Base-by-base conservation (phyloP, 495 filamentous ascomycete species). In the Podospora bellae-mahoneyi region DNA sequence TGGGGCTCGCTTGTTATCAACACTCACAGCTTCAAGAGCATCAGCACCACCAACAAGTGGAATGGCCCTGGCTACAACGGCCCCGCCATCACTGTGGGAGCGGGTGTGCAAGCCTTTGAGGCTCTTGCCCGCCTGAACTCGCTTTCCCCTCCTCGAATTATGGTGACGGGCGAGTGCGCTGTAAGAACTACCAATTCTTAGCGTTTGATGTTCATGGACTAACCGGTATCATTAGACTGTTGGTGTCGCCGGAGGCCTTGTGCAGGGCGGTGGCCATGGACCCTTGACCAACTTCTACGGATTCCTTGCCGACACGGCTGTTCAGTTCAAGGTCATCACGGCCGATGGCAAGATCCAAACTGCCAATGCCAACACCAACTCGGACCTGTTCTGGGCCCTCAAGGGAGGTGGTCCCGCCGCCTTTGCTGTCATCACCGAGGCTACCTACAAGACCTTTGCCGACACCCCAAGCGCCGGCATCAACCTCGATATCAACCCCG, bases 371-470 rank as follows among this genome's bases (percentile, higher is more conserved):
- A 69, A 77, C 16, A 77, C 75, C 44, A 81, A 90, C 66, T 67
- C 84, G 0, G 88, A 90, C 56, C 83, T 90, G 10, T 91, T 89
- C 80, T 90, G 84, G 88, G 89, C 87, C 2, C 77, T 90, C 1
- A 81, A 80, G 53, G 88, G 88, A 16, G 88, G 88, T 15, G 88
- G 87, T 10, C 85, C 81, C 4, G 83, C 84, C 0, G 79, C 85
- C 5, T 89, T 83, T 59, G 88, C 79, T 5, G 81, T 89, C 27
- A 85, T 90, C 19, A 78, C 81, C 56, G 84, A 83, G 28, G 77
- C 80, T 4, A 83, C 81, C 5, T 78, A 84, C 65, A 85, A 84
- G 71, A 83, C 78, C 53, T 82, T 81, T 66, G 69, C 70, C 56
- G 83, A 84, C 48, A 72, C 78, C 13, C 74, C 77, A 15, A 73